Conservation (phyloP, 2,329 filamentous ascomycete genomes). For the Polytolypa hystricis region DNA sequence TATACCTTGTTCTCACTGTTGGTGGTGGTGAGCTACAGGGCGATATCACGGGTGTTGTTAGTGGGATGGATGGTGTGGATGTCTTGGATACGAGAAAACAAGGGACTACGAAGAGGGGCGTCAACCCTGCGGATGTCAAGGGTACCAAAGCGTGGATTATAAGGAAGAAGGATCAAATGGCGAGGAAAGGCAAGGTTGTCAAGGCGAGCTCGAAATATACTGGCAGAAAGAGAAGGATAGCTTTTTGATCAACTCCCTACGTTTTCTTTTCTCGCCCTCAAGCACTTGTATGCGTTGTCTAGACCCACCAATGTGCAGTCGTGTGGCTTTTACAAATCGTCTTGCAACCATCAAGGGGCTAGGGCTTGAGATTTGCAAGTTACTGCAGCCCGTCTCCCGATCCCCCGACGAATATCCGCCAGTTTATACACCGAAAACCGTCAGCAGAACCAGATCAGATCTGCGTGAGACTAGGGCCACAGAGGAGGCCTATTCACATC, state of each 20-base stretch:
- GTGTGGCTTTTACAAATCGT: too few species aligned
- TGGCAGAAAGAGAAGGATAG: slow-evolving; percentile 69
- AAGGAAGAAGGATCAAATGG: slow-evolving; percentile 78
- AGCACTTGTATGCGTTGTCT: not conserved
- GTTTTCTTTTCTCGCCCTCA: not conserved
- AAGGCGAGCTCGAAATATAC: slow-evolving; percentile 91
- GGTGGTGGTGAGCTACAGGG: slow-evolving; percentile 54
- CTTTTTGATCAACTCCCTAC: slow-evolving; percentile 48
- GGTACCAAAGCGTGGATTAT: slow-evolving; percentile 42
- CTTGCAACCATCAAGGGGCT: too few species aligned
- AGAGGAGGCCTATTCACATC: too few species aligned
- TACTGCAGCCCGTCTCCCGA: too few species aligned
- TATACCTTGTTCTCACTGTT: slow-evolving; percentile 91
- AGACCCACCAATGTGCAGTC: too few species aligned
- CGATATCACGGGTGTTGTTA: slow-evolving; percentile 84
- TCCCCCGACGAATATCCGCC: too few species aligned
- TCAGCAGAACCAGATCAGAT: too few species aligned
- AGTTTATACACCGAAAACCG: too few species aligned
- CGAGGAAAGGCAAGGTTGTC: slow-evolving; percentile 86
- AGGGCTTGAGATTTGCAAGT: too few species aligned
- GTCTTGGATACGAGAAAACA: slow-evolving; percentile 58
- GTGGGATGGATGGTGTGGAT: slow-evolving; percentile 79
- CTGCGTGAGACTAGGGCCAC: too few species aligned
- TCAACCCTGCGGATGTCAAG: slow-evolving; percentile 37
- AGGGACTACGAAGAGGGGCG: slow-evolving; percentile 35